phyloP scores from a whole-genome alignment of 1,139 yeast species.

The Magnusiomyces tetraspermus region DNA sequence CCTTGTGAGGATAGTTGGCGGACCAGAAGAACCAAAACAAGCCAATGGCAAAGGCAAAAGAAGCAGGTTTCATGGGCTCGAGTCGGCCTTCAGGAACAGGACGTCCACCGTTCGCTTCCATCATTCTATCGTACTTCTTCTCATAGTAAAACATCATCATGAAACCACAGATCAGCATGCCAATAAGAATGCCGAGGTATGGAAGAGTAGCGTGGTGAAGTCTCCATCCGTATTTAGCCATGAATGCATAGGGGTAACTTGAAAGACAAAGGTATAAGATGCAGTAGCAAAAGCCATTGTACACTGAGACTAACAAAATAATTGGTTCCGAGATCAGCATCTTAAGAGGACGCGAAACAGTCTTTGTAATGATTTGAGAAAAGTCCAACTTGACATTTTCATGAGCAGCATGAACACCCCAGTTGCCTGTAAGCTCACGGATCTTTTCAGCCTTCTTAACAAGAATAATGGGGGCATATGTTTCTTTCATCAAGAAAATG shows the following conservation, averaged over 20 bases:
- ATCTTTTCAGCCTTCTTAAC: constrained; percentile 39
- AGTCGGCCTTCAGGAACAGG: constrained; percentile 75
- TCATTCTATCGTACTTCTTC: constrained; percentile 21
- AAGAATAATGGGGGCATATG: constrained; percentile 39
- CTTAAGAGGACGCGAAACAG: constrained; percentile 56
- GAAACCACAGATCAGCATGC: constrained; percentile 28
- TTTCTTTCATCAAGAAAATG: constrained; percentile 38
- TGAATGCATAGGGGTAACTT: constrained; percentile 69
- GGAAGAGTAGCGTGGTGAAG: constrained; percentile 44
- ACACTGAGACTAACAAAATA: constrained; percentile 54
- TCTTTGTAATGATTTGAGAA: constrained; percentile 46
- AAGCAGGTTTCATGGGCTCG: constrained; percentile 64
- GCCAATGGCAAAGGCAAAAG: constrained; percentile 65
- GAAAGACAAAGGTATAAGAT: constrained; percentile 67
- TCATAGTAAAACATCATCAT: constrained; percentile 33
- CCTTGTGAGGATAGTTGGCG: constrained; percentile 55
- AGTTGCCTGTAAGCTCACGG: constrained; percentile 45
- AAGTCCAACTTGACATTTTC: constrained; percentile 58
- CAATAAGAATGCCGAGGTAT: constrained; percentile 43
- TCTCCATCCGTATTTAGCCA: constrained; percentile 48
- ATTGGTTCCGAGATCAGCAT: constrained; percentile 70
- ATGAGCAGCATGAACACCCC: constrained; percentile 82
- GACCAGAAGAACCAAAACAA: constrained; percentile 82
- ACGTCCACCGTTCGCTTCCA: constrained; percentile 44
- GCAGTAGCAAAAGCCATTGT: constrained; percentile 79